A percentile compares a stretch with the other conserved stretches of the same genome.
phyloP scores from a whole-genome alignment of 176 grass and related monocot species.

The Alopecurus myosuroides region DNA sequence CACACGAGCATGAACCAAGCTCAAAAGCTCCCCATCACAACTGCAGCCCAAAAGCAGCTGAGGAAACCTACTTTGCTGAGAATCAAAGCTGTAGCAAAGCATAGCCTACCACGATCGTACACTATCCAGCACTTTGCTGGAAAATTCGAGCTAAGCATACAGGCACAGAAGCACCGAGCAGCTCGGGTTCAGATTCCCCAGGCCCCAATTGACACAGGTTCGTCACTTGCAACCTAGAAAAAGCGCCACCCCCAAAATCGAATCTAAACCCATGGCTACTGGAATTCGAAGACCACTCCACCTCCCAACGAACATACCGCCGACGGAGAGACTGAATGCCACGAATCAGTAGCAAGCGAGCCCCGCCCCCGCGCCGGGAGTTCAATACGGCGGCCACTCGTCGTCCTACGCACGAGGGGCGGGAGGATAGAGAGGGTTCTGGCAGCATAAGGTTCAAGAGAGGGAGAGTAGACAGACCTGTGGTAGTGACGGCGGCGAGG shows the following conservation, averaged over 20 bases:
- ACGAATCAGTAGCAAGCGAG: neutral
- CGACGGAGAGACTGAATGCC: neutral
- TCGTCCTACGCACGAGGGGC: neutral
- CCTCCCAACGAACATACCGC: neutral
- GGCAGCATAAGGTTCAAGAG: neutral
- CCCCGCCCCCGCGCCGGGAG: neutral
- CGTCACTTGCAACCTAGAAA: neutral
- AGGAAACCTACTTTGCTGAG: neutral
- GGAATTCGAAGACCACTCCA: neutral
- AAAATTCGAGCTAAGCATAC: neutral
- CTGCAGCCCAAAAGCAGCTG: neutral
- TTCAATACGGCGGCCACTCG: neutral
- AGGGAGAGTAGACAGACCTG: neutral
- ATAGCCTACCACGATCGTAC: neutral
- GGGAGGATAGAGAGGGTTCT: neutral
- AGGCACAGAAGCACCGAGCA: neutral
- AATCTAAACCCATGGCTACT: neutral
- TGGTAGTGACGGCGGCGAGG: neutral
- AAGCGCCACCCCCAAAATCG: neutral
- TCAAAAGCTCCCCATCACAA: neutral
- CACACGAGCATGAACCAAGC: neutral
- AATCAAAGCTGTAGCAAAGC: neutral
- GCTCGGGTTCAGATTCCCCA: neutral
- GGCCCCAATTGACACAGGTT: neutral
- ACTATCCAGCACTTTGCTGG: neutral